Evolutionary conservation across 352 stramenopile genomes (phyloP), one percentile per base, ranked within the genome.

Genomic region (Globisporangium radiosum): DNA sequence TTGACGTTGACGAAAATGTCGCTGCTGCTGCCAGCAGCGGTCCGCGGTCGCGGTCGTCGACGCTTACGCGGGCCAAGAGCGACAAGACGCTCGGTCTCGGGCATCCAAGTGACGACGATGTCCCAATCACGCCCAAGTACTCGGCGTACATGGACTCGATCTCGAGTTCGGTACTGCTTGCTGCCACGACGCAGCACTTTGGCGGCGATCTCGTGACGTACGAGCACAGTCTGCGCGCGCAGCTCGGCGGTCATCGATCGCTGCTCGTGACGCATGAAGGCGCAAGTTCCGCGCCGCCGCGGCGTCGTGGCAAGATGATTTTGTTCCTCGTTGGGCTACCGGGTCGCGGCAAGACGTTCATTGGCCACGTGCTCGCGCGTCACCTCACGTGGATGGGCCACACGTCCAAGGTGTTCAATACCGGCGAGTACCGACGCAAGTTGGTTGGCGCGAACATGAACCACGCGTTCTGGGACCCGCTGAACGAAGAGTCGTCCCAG

Each of bases 341-440:
- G 33, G 84, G 81, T 4, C 74, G 84, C 15, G 84, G 84, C n/a
- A 94, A 94, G 66, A 94, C 84, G 17, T 92, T 91, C 57, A 90
- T 94, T 49, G 84, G 81, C 1, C 80, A 94, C 66, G 90, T 90
- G 57, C 61, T 94, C 9, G 77, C 81, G 36, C 76, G 84, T 17
- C 80, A 94, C 62, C 70, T 94, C 69, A 92, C 81, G 17, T 94
- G 84, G 84, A 92, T 94, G 81, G 84, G 84, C 14, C 81, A 94
- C 62, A 72, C 88, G 50, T 87, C 81, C 10, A 80, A 84, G 38
- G 80, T 90, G 54, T 92, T 91, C 70, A 94, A 88, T 70, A 87
- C 80, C 52, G 82, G 84, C 39, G 82, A 94, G 59, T 94, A 94
- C 60, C 84, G 84, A 25, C 81, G 84, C 33, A 71, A 69, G 25